Base-by-base conservation (phyloP, 1,284 basidiomycete genomes). In the Leccinum pachyderme region DNA sequence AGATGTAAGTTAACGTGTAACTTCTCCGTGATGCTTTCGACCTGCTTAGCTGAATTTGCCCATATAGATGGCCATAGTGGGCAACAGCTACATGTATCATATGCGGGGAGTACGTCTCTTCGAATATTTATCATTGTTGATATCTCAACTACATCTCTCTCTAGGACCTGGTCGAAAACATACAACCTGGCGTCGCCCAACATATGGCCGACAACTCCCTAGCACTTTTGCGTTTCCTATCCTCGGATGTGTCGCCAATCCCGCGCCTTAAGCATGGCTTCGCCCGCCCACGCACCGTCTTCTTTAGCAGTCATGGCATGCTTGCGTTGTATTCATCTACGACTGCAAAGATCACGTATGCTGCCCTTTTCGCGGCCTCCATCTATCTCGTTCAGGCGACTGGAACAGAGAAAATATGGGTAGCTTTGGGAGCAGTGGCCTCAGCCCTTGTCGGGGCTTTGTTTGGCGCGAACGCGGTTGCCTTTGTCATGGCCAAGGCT, bases 191-290 rank as follows among this genome's bases (percentile, higher is more conserved):
- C 27, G 89, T 90, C 5, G 85, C 87, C 4, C 75, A 95, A 79
- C 92, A 98, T 75, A 97, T 98, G 86, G 94, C 84, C 24, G 91
- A 93, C 59, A 98, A 98, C 65, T 81, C 88, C 1, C 82, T 97
- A 15, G 91, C 91, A 0, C 83, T 98, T 29, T 75, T 98, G 32
- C 80, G 81, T 39, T 80, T 93, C 67, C 81, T 99, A n/a, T 86
- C 91, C 0, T 85, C 86, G 0, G 63, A 77, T 0, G 76, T 74
- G 3, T 91, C 90, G 0, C 81, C 86, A 1, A 71, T 94, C 3
- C 82, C 86, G 0, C 75, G 76, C 0, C 76, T 91, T 12, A 81
- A 79, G 4, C 70, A 74, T 55, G 80, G 81, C 11, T 81, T 83
- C 63, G 73, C 75, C 4, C 77, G 74, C 27, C 87, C 89, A 1